phyloP scores from a whole-genome alignment of 2,329 filamentous ascomycete genomes.

The Aspergillus vadensis region DNA sequence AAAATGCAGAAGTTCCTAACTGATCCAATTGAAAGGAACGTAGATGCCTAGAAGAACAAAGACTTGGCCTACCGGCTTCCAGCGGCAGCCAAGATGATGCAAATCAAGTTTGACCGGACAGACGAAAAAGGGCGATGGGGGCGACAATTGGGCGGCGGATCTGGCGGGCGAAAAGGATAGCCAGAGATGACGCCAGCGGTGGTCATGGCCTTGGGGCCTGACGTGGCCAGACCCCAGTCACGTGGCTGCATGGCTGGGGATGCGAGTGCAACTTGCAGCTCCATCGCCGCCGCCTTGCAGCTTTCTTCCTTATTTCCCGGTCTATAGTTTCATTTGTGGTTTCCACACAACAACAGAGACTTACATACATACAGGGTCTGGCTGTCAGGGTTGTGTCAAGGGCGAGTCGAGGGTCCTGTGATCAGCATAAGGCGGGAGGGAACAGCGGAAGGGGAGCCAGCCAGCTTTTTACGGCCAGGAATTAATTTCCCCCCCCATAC shows the following conservation, averaged over 20 bases:
- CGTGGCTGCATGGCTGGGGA: background rate
- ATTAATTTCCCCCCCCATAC: background rate
- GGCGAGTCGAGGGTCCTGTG: background rate
- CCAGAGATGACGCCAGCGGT: background rate
- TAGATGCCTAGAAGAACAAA: background rate
- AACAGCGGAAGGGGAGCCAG: background rate
- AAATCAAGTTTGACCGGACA: background rate
- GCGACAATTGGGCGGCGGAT: background rate
- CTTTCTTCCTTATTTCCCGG: background rate
- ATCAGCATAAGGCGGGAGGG: background rate
- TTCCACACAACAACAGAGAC: too few relatives aligned
- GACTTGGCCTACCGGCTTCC: background rate
- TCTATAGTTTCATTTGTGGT: too few relatives aligned
- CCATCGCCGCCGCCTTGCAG: background rate
- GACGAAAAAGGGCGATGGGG: too few relatives aligned
- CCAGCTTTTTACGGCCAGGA: background rate
- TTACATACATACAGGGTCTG: background rate
- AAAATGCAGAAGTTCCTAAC: background rate
- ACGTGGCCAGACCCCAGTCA: conserved; percentile 10
- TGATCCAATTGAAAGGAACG: background rate
- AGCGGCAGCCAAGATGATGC: background rate
- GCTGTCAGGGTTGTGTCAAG: background rate
- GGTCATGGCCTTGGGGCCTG: conserved; percentile 3
- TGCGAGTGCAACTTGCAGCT: background rate
- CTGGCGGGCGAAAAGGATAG: background rate